These are phyloP conservation scores for Neocatenulostroma microsporum DNA, from an alignment of 2,329 filamentous ascomycete genomes.

Conservation along the genomic window DNA sequence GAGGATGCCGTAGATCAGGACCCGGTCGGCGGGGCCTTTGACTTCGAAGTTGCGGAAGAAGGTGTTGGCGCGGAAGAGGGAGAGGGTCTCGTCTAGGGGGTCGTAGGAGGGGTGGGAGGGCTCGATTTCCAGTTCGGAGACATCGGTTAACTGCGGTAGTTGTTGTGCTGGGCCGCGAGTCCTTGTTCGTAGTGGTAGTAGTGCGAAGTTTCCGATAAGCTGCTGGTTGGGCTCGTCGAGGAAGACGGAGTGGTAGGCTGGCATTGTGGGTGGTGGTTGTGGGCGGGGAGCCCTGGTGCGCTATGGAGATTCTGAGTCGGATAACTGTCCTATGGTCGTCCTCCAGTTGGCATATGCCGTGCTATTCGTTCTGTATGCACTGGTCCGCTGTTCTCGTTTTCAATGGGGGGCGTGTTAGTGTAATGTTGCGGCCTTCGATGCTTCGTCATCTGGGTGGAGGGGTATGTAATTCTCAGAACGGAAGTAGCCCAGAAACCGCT, in stretches of 20 bases:
- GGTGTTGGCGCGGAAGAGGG: constrained; percentile 93
- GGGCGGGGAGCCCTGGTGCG: constrained; percentile 3
- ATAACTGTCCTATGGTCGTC: no score
- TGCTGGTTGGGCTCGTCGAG: constrained; percentile 66
- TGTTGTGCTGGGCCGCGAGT: constrained; percentile 92
- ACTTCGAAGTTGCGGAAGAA: constrained; percentile 99
- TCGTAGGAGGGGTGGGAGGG: constrained; percentile 91
- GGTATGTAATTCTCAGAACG: no score
- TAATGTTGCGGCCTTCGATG: no score
- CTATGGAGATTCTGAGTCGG: no score
- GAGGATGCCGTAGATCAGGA: constrained; percentile 93
- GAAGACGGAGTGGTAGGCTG: constrained; percentile 96
- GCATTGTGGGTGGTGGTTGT: constrained; percentile 20
- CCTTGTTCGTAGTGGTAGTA: constrained; percentile 88
- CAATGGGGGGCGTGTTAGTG: no score
- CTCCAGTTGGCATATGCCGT: no score
- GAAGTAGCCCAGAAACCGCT: no score
- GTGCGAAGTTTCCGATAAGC: constrained; percentile 78
- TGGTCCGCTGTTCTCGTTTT: no score
- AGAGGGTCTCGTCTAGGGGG: constrained; percentile 85
- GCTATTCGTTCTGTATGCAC: no score
- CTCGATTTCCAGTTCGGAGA: constrained; percentile 54
- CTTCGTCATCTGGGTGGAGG: no score
- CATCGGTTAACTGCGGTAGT: constrained; percentile 52
- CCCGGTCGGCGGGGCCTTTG: constrained; percentile 86